Evolutionary conservation across 225 moss, liverwort and hornwort genomes (phyloP), one percentile per base, ranked within the genome.

Genomic region (Physcomitrellopsis africana): DNA sequence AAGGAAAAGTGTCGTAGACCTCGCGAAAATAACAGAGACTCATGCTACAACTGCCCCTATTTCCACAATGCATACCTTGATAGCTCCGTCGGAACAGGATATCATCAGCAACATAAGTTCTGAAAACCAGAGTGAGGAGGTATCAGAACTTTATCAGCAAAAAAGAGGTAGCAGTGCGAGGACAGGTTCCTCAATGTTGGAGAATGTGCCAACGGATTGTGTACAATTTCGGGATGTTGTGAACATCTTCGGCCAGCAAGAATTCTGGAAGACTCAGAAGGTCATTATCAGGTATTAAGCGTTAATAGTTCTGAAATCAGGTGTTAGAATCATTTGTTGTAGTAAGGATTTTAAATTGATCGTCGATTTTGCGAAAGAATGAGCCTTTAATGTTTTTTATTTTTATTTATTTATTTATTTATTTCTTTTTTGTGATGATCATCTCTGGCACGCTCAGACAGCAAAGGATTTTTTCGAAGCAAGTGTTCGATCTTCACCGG

Each of bases 401-500:
- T 1, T 29, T 29, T 29, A 29, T 29, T 29, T 29, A 29, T 29
- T 29, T 29, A 29, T 29, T 29, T 29, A 29, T 29, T 29, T 29
- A 29, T 29, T 37, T 37, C 4, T 37, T 37, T 37, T 7, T 37
- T 37, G 24, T 24, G 32, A 37, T 2, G 7, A 37, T 2, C 32
- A 37, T 37, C 32, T 24, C 66, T 11, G 14, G 9, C 37, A 29
- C 73, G 1, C 67, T 67, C 86, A 99, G 97, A 76, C 97, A 99
- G 27, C 97, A 99, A 77, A 94, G 83, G 63, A 82, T 99, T 69
- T 99, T 94, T 66, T 83, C 90, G 29, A 73, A 72, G 43, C 97
- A 99, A 77, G 73, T 93, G 7, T 99, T 93, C 62, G 93, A 99
- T 48, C 81, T 99, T 23, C 93, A 99, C 67, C 90, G 94, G 27